Conservation (phyloP, 202 grass and related monocot genomes). For the Schoenoplectus tabernaemontani region DNA sequence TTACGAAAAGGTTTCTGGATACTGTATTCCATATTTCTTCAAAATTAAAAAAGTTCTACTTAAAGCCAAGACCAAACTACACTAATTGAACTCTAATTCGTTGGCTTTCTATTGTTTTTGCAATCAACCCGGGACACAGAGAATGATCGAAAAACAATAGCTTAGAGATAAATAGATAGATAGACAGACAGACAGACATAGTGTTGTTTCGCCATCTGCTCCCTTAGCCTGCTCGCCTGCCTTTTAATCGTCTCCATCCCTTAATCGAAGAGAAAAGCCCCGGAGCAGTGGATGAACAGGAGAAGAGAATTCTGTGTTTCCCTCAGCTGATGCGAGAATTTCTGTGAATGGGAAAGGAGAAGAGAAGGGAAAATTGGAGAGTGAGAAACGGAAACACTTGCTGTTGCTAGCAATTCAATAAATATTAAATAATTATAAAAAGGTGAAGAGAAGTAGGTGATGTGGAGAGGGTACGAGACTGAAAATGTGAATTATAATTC, state of each 20-base stretch:
- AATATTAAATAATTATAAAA: too few relatives aligned
- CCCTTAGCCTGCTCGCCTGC: slow-evolving; percentile 74
- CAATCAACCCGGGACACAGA: neutral
- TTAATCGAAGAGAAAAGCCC: neutral
- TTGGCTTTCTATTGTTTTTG: neutral
- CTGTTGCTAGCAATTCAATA: neutral
- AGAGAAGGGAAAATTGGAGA: slow-evolving; percentile 11
- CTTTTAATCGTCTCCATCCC: slow-evolving; percentile 86
- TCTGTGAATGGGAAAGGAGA: neutral
- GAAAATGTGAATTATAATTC: neutral
- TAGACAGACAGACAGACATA: slow-evolving; percentile 30
- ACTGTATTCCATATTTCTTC: too few relatives aligned
- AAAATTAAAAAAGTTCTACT: too few relatives aligned
- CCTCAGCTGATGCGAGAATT: too few relatives aligned
- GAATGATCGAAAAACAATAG: neutral
- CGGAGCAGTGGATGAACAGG: neutral
- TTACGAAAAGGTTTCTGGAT: too few relatives aligned
- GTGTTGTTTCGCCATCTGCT: slow-evolving; percentile 92
- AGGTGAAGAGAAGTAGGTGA: too few relatives aligned
- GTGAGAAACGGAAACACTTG: neutral
- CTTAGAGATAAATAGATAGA: slow-evolving; percentile 25
- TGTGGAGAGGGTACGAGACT: too few relatives aligned
- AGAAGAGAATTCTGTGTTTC: too few relatives aligned
- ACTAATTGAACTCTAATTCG: slow-evolving; percentile 1
- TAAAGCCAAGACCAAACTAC: too few relatives aligned